Evolutionary conservation across 2,329 filamentous ascomycete species (phyloP), one percentile per base, ranked within the genome.

Genomic region (Colletotrichum chlorophyti): DNA sequence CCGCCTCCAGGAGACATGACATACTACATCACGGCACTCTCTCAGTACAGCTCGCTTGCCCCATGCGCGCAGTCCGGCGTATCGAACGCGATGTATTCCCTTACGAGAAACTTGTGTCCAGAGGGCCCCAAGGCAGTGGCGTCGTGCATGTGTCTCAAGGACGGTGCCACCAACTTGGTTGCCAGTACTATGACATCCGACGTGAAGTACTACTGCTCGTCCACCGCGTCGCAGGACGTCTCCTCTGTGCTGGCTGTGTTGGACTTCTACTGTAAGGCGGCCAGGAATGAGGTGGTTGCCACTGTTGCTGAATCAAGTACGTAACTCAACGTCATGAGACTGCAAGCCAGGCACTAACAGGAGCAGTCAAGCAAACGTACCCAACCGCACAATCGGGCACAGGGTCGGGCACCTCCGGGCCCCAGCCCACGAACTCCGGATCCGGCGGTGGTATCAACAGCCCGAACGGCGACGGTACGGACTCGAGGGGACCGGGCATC

Each of bases 11-110:
- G 83, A 38, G 75, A 83, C 59, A 82, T 85, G 76, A 75, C 79
- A 0, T 85, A 84, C 64, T 80, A 83, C 57, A 79, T 85, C 54
- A 83, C 81, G 1, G 82, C 77, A 11, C 66, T 85, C 24, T 71
- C 78, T 0, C 69, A 79, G 54, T 85, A 71, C 59, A 74, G 70
- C 37, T 72, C 75, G 0, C 70, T 85, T 0, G 73, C 73, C 0
- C 64, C 69, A 0, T 84, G 82, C 51, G 81, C 79, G 1, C 72
- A 76, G 52, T 69, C 64, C 0, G 81, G 72, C 1, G 60, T 85
- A 15, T 76, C 76, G 3, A 70, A 73, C 38, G 78, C 70, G 4
- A 65, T 83, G 3, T 67, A 74, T 26, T 52, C 15, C 5, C 72
- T 76, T 70, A 73, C 72, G 0, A 65, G 66, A 11, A 67, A 70